Evolutionary conservation across 768 basidiomycete species (phyloP), one percentile per base, ranked within the genome.

Genomic region (Jaapia argillacea): DNA sequence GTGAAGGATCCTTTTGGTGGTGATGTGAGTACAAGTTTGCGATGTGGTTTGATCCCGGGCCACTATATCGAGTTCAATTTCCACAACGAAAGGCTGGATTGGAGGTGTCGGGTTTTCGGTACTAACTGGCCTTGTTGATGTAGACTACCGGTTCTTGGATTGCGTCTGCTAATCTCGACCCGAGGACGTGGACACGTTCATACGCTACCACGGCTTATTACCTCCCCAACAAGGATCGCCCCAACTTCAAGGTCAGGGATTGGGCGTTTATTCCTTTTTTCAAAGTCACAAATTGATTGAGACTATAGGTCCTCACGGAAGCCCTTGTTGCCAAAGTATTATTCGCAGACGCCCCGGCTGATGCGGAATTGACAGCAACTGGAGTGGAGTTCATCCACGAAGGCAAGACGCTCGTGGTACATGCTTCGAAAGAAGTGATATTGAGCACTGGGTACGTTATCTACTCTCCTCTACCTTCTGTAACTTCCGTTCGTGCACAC

Each of bases 191-290:
- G n/a, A 45, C 38, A 38, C 51, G 53, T 4, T 45, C 52, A 3
- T 52, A 54, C 31, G 49, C 52, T 16, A 39, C 47, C 12, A 50
- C 39, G 18, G 41, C 42, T 5, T 45, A 44, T 22, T 45, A 44
- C 27, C 42, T 43, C 1, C 45, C 45, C 21, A 42, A 42, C 26
- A 21, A 21, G 7, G 10, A 43, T 22, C 7, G 45, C 1, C 16
- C 18, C 16, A 45, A 45, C 26, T 41, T 45, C 20, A 36, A 2
- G 53, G 51, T 10, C 40, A 36, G 20, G 53, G 36, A 14, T 6
- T 22, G 35, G 47, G 38, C 13, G 40, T 54, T 7, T 21, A 21
- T 38, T 10, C 37, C 10, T 10, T 10, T 7, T 6, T 7, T 38
- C 13, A 21, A 38, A 13, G 10, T 10, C 7, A 22, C 37, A 22